Evolutionary conservation across 106 monocot species (phyloP).

Genomic region (Alisma plantagoaquatica): DNA sequence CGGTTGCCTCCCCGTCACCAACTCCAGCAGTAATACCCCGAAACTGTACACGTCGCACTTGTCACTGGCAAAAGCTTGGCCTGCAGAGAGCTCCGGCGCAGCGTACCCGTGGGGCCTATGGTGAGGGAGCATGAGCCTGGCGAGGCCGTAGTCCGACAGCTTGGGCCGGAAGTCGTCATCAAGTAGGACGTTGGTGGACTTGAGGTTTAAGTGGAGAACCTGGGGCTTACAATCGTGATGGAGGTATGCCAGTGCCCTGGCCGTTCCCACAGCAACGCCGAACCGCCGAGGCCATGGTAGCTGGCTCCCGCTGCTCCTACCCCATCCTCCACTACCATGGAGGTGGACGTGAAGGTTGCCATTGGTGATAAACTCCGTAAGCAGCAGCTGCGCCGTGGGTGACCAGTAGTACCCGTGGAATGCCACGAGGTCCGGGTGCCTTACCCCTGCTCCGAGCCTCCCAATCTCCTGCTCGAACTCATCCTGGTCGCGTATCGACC

Average conservation of each 20-base stretch:
- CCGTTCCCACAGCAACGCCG: constrained; percentile 57
- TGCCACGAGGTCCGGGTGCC: constrained; percentile 60
- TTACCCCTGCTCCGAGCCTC: constrained; percentile 50
- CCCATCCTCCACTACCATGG: constrained; percentile 33
- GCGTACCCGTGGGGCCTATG: constrained; percentile 73
- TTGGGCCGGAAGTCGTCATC: constrained; percentile 62
- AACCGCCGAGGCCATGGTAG: constrained; percentile 76
- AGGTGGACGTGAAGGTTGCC: constrained; percentile 83
- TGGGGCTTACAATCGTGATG: constrained; percentile 95
- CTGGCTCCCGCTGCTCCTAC: constrained; percentile 25
- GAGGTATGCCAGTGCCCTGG: constrained; percentile 79
- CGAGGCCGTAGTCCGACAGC: constrained; percentile 80
- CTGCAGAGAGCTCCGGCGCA: constrained; percentile 81
- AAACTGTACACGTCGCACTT: constrained; percentile 98
- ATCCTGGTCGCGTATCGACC: constrained; percentile 75
- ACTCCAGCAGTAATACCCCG: constrained; percentile 79
- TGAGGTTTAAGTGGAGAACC: constrained; percentile 85
- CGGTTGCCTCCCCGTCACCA: constrained; percentile 77
- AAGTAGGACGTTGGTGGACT: constrained; percentile 76
- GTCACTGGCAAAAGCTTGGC: constrained; percentile 70
- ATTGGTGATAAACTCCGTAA: constrained; percentile 66
- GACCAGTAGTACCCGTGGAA: constrained; percentile 97
- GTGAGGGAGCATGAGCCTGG: constrained; percentile 51
- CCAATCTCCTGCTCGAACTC: constrained; percentile 94
- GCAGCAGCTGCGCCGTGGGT: constrained; percentile 58